Evolutionary conservation across 2,329 filamentous ascomycete genomes (phyloP).

Genomic region (Byssochlamys sp.): DNA sequence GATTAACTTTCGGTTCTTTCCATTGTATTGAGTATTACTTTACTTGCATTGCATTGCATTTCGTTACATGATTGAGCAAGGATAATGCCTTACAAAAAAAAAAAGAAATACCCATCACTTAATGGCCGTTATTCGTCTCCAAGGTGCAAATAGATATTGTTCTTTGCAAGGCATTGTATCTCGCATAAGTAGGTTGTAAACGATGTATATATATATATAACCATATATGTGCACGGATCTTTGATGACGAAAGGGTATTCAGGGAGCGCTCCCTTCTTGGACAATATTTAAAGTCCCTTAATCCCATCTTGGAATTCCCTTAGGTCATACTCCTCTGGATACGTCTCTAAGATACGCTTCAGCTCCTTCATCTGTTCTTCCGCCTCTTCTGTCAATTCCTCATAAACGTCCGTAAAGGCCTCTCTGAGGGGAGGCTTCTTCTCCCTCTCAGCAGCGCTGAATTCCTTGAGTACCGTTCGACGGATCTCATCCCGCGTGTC

Average conservation of each 20-base stretch:
- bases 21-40: neutral
- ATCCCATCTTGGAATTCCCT: conserved; percentile 65
- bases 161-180: too few relatives aligned
- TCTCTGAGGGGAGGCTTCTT: conserved; percentile 46
- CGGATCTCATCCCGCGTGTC: conserved; percentile 55
- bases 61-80: neutral
- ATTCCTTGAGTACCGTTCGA: conserved; percentile 72
- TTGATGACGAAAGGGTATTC: too few relatives aligned
- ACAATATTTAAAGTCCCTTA: conserved; percentile 41
- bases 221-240: too few relatives aligned
- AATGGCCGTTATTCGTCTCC: too few relatives aligned
- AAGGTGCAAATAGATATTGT: too few relatives aligned
- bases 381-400: conserved; percentile 71
- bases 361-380: conserved; percentile 67
- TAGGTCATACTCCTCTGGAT: conserved; percentile 87
- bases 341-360: conserved; percentile 66
- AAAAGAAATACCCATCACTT: too few relatives aligned
- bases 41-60: neutral
- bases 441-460: conserved; percentile 57
- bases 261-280: too few relatives aligned
- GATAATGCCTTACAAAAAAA: too few relatives aligned
- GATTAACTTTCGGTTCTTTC: neutral
- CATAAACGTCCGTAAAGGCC: conserved; percentile 79
- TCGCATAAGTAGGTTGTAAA: too few relatives aligned
- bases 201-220: too few relatives aligned